Base-by-base conservation (phyloP, 108 stramenopile species). In the Skeletonema potamos region DNA sequence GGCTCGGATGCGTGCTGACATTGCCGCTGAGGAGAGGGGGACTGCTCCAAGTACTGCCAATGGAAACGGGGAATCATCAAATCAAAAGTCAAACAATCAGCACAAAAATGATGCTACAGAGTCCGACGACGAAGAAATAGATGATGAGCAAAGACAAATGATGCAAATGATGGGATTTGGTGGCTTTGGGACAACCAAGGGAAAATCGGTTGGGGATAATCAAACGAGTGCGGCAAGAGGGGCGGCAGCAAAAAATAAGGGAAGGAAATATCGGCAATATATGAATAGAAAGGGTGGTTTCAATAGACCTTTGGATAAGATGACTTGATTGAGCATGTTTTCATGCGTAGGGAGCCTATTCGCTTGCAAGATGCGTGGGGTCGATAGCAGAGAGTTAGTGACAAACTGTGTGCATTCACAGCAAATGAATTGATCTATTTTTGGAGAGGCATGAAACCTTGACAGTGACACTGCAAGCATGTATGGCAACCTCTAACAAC, bases 231-330 rank as follows among this genome's bases (percentile, higher is more conserved):
- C 96, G 1, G 99, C 97, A 18, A 80, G 84, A 58, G 99, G 99
- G 22, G 95, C 90, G 20, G 92, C 91, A 22, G 75, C 84, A 39
- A 97, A 97, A 79, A 90, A 94, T 76, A 96, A 97, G 76, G 90
- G 90, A 30, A 75, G 97, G 27, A 93, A 96, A 70, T 99, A 98
- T 82, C 81, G 99, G 27, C 99, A 99, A 71, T 99, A 99, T 83
- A 99, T 99, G 99, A 98, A 98, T 80, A 79, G 96, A 56, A 96
- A 89, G 73, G 89, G 89, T 63, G 97, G 97, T 29, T 98, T 98
- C 82, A 96, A 98, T 70, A 70, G 93, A 18, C 88, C 92, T n/a
- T 80, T 98, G 68, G 97, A 96, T 56, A 92, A 96, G 70, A 92
- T 92, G 88, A 73, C 84, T 37, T 96, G 71, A 82, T 70, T 12